Conservation (phyloP, 2,329 filamentous ascomycete species). For the Torrubiella hemipterigena region DNA sequence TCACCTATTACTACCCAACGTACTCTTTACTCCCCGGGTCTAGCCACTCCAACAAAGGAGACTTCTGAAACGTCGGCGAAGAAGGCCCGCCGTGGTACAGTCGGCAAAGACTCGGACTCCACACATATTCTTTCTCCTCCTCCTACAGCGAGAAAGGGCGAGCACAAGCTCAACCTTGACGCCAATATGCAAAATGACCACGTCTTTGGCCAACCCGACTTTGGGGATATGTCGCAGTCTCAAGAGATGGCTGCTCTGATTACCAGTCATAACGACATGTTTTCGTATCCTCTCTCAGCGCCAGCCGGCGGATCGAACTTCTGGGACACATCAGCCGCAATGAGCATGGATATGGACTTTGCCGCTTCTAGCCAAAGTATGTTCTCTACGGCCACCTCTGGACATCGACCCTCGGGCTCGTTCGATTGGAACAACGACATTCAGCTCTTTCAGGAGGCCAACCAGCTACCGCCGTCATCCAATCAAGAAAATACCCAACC, state of each 20-base stretch:
- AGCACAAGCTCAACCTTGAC: conserved; percentile 42
- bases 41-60: conserved; percentile 20
- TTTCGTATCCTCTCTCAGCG: conserved; percentile 48
- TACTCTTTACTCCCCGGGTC: conserved; percentile 42
- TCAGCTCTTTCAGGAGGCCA: conserved; percentile 41
- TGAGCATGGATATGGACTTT: conserved; percentile 52
- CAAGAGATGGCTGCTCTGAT: conserved; percentile 37
- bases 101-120: conserved; percentile 21
- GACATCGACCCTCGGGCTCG: conserved; percentile 35
- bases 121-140: conserved; percentile 49
- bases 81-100: conserved; percentile 30
- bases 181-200: conserved; percentile 48
- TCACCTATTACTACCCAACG: conserved; percentile 49
- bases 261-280: conserved; percentile 40
- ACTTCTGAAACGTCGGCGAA: conserved; percentile 24
- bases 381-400: conserved; percentile 22
- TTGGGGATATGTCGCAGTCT: conserved; percentile 33
- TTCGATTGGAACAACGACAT: conserved; percentile 45
- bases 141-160: conserved; percentile 41
- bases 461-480: conserved; percentile 16
- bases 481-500: conserved; percentile 24
- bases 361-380: conserved; percentile 27
- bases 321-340: conserved; percentile 41
- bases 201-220: conserved; percentile 38
- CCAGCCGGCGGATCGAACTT: conserved; percentile 39